Evolutionary conservation across 2,329 filamentous ascomycete species (phyloP), one percentile per base, ranked within the genome.

Genomic region (Pseudocercospora musae): DNA sequence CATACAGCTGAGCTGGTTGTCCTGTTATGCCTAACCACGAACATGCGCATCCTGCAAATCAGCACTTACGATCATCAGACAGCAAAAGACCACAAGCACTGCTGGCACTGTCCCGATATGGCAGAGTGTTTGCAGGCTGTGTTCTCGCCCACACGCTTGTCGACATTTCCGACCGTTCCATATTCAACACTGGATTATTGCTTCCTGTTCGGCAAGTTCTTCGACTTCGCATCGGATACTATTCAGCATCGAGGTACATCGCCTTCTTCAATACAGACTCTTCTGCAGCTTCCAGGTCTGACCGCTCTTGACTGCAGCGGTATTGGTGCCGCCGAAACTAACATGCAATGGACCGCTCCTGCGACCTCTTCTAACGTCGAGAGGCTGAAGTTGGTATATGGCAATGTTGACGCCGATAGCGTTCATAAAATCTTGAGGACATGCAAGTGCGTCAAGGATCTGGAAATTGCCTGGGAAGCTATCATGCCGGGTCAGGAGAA

Each of bases 31-130:
- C 21, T 57, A 23, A 57, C 54, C 18, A 57, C 33, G 8, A 23
- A 10, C 21, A 44, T 44, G 31, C 27, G 33, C 25, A 44, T 57
- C 54, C 21, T 57, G 11, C 54, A 57, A 15, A 57, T 57, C 54
- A 57, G 54, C 37, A 57, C 40, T 29, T 46, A 57, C 37, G 54
- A 57, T 46, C 54, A 57, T 18, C 54, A 57, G 21, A 57, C 54
- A 40, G 42, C 48, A 18, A 52, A n/a, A 18, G 37, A 40, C 6
- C 15, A 40, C 6, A 33, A 33, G 11, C 4, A 5, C 5, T 33
- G 31, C 11, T 33, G 31, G 31, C 31, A 33, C 31, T 33, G 31
- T 33, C 31, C 31, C 31, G 37, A 40, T 6, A 40, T 40, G 37
- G 37, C 15, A 40, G 37, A 40, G 10, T 40, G 37, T 8, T 8